Conservation (phyloP, 1,284 basidiomycete genomes). For the Fistulinella cinereoalba region DNA sequence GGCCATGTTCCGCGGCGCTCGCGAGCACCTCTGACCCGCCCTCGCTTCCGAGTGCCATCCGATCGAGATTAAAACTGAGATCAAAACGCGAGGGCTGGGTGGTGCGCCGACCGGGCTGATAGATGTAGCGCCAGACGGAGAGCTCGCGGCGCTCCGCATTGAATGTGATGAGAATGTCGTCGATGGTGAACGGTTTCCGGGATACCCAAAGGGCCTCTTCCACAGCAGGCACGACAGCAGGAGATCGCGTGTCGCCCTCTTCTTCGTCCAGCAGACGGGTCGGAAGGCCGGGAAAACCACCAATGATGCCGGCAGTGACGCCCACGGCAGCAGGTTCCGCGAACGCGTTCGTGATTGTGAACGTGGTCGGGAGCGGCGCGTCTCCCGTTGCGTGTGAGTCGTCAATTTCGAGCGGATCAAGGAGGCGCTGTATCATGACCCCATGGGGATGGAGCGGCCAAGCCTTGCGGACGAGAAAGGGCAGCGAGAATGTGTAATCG, state of each 20-base stretch:
- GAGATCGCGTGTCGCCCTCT: slow-evolving; percentile 46
- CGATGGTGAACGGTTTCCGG: slow-evolving; percentile 41
- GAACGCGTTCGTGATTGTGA: slow-evolving; percentile 72
- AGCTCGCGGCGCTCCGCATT: slow-evolving; percentile 50
- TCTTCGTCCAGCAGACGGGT: slow-evolving; percentile 52
- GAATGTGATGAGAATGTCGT: slow-evolving; percentile 57
- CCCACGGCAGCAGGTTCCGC: slow-evolving; percentile 74
- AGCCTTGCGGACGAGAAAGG: slow-evolving; percentile 74
- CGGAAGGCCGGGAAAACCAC: slow-evolving; percentile 40
- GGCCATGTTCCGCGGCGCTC: slow-evolving; percentile 49
- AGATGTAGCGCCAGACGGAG: slow-evolving; percentile 70
- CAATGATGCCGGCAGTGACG: slow-evolving; percentile 53
- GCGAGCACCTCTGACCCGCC: slow-evolving; percentile 41
- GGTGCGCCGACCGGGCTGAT: slow-evolving; percentile 43
- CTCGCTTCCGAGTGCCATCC: slow-evolving; percentile 53
- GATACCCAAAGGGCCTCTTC: slow-evolving; percentile 66
- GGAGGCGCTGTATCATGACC: slow-evolving; percentile 73
- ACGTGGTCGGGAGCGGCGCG: slow-evolving; percentile 69
- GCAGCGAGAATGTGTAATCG: slow-evolving; percentile 77
- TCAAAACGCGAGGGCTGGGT: slow-evolving; percentile 52
- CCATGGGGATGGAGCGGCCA: slow-evolving; percentile 79
- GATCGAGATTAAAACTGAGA: slow-evolving; percentile 58
- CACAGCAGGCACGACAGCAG: slow-evolving; percentile 52
- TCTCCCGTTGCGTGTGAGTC: slow-evolving; percentile 64
- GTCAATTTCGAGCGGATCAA: slow-evolving; percentile 62